Evolutionary conservation across 345 rosid genomes (phyloP), one percentile per base, ranked within the genome.

Genomic region (Linum trigynum): DNA sequence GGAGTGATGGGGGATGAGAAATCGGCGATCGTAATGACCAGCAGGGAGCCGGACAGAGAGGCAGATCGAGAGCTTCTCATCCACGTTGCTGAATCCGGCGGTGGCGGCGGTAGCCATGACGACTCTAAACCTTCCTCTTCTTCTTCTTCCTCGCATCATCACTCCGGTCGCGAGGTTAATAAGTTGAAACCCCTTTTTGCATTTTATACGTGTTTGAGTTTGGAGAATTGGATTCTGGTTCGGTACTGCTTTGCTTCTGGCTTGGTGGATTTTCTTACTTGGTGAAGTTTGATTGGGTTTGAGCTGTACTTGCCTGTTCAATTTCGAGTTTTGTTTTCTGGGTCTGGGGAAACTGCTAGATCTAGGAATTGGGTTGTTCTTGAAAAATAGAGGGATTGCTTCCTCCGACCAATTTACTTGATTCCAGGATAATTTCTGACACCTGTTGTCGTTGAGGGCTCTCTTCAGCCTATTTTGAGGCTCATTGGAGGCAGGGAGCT

Each of bases 11-110:
- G 85, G 69, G 95, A 90, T 76, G 88, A 87, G 56, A 88, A 86
- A 79, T 79, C 87, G 39, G 66, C 80, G 79, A 86, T 81, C 77
- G 83, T 72, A 61, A 84, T 85, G 86, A 79, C 82, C 0, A 74
- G 72, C 65, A 71, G 91, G 66, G 84, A 79, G 11, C 71, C 83
- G 9, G 43, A 9, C 53, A 48, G 65, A 35, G 86, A 82, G 43
- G 77, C 91, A 83, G 97, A 91, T 84, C 96, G 91, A 55, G 98
- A 91, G 83, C 88, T 88, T 70, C 86, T 88, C 53, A 89, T 91
- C 68, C 96, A 89, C n/a, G 91, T 87, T 69, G 80, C 87, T 61
- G 80, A 84, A 64, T 69, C 88, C 65, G 74, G 59, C 23, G 74
- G 67, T 67, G 32, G 32, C 32, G 32, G 32, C 32, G 32, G 32